Percentiles rank a stretch among this genome's conserved stretches.
Evolutionary conservation across 768 basidiomycete genomes (phyloP).

Genomic region (Mycena olivaceomarginata): DNA sequence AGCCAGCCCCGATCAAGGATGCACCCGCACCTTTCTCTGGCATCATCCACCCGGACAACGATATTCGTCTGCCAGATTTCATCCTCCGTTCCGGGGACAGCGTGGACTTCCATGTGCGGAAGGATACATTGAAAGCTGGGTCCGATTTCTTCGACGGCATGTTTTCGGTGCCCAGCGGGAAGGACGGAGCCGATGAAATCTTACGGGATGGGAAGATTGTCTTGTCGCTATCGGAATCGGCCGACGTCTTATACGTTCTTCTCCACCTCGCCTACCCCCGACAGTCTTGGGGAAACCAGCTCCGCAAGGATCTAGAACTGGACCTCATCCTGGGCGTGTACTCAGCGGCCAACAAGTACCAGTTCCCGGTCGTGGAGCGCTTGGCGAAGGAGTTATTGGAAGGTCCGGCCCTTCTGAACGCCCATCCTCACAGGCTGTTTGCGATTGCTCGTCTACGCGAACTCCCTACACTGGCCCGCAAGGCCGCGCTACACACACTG

Average conservation of each 20-base stretch:
- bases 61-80: neutral
- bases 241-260: neutral
- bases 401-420: neutral
- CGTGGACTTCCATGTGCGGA: neutral
- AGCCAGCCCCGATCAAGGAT: neutral
- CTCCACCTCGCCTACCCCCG: neutral
- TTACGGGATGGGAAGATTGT: neutral
- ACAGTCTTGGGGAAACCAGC: neutral
- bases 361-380: neutral
- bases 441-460: neutral
- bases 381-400: neutral
- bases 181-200: neutral
- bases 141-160: slow-evolving; percentile 5
- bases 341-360: neutral
- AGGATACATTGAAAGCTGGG: neutral
- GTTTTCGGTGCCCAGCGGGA: neutral
- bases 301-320: neutral
- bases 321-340: neutral
- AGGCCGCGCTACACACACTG: neutral
- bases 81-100: neutral
- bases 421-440: neutral
- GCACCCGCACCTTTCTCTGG: neutral
- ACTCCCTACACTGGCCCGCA: neutral
- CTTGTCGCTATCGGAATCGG: neutral
- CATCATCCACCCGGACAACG: neutral